Evolutionary conservation across 2,329 filamentous ascomycete genomes (phyloP), one percentile per base, ranked within the genome.

Genomic region (Fusarium sp.): DNA sequence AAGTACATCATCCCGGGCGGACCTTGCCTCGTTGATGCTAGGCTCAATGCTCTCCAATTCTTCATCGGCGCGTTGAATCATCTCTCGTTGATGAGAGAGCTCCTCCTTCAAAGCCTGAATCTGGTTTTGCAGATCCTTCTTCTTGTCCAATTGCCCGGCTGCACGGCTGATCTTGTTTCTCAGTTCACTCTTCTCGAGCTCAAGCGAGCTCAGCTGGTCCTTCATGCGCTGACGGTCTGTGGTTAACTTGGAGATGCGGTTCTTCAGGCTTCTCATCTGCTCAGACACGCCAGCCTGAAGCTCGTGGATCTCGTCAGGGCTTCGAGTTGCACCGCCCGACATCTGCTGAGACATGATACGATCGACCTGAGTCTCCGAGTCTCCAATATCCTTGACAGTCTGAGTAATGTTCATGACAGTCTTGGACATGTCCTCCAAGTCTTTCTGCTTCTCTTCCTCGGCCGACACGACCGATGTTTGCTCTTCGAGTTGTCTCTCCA

Each of bases 231-330:
- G 93, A 74, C 90, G 91, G 36, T 96, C 94, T 14, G 83, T 84
- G 1, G 87, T 89, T 35, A 97, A 83, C 76, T 93, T 93, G 8
- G 88, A 83, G 14, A 96, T 87, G 49, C 86, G 88, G 46, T 86
- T 86, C 79, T 93, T 94, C 31, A 91, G 83, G 24, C 84, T 83
- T 63, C 92, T 90, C 73, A 91, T 87, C 78, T 93, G 90, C 69
- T 95, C 93, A 22, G 88, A 89, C 64, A 92, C 87, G 20, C 85
- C 83, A 56, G 90, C 90, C 70, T 95, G 90, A 56, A 95, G 90
- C 62, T 93, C 91, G 76, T 96, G 93, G 62, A 98, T 95, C 74
- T 96, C 93, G 62, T 97, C 93, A 8, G 94, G 88, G 33, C 93
- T 93, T 70, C 94, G 90, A 16, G 90, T 88, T 11, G 87, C 81